These are phyloP conservation scores for Fennellomyces sp. DNA, from an alignment of 371 early-diverging fungal species.

Conservation along the genomic window DNA sequence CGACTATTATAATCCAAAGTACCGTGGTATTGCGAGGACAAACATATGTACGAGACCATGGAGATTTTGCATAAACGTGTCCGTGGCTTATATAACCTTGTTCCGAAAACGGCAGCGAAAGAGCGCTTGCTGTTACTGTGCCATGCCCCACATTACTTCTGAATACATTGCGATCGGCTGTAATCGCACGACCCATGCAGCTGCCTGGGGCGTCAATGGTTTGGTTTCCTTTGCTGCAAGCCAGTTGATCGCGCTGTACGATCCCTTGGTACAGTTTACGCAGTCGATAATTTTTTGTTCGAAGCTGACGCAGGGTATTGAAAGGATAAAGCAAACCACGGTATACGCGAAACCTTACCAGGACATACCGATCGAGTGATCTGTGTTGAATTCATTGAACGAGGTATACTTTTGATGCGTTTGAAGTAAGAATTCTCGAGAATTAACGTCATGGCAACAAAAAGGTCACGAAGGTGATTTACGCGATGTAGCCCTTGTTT, in stretches of 20 bases:
- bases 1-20: too few relatives aligned
- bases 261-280: slow-evolving; percentile 60
- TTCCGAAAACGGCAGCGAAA: too few relatives aligned
- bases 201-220: slow-evolving; percentile 69
- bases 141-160: slow-evolving; percentile 22
- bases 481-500: slow-evolving; percentile 69
- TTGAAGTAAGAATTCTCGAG: too few relatives aligned
- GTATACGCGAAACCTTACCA: slow-evolving; percentile 68
- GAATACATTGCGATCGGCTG: slow-evolving; percentile 75
- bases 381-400: slow-evolving; percentile 73
- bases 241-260: slow-evolving; percentile 72
- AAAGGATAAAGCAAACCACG: slow-evolving; percentile 54
- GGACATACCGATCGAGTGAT: slow-evolving; percentile 86
- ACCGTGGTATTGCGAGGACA: too few relatives aligned
- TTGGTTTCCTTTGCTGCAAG: slow-evolving; percentile 79
- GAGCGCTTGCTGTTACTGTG: too few relatives aligned
- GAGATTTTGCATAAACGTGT: too few relatives aligned
- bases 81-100: too few relatives aligned
- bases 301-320: not conserved
- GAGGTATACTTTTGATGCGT: slow-evolving; percentile 34
- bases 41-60: too few relatives aligned
- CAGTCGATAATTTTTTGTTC: not conserved
- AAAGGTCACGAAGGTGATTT: slow-evolving; percentile 55
- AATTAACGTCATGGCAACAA: too few relatives aligned
- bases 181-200: slow-evolving; percentile 69